phyloP scores from a whole-genome alignment of 2,329 filamentous ascomycete species.

The Pseudogymnoascus sp. region DNA sequence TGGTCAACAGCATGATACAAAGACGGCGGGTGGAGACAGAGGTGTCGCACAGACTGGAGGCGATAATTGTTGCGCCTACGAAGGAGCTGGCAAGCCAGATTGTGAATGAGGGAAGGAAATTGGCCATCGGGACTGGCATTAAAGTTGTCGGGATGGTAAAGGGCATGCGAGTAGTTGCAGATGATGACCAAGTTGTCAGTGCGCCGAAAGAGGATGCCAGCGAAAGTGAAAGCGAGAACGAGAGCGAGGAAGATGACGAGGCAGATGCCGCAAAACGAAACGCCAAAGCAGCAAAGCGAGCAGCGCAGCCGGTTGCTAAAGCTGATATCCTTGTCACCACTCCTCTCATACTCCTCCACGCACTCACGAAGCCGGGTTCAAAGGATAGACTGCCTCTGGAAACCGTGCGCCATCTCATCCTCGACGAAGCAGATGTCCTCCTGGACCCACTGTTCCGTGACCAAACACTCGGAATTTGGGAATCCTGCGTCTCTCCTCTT shows the following conservation, averaged over 20 bases:
- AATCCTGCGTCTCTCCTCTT: conserved; percentile 59
- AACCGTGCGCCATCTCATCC: conserved; percentile 62
- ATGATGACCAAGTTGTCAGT: conserved; percentile 23
- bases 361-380: conserved; percentile 44
- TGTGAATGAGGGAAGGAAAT: conserved; percentile 75
- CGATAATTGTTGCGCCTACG: conserved; percentile 68
- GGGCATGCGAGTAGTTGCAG: conserved; percentile 60
- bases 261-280: conserved; percentile 17
- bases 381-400: conserved; percentile 45
- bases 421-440: conserved; percentile 94
- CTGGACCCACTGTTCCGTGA: conserved; percentile 84
- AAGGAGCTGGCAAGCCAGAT: conserved; percentile 73
- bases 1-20: conserved; percentile 66
- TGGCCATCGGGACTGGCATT: conserved; percentile 67
- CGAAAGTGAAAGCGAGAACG: conserved; percentile 32
- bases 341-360: conserved; percentile 68
- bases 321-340: conserved; percentile 76
- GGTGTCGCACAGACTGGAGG: conserved; percentile 48
- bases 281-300: conserved; percentile 26
- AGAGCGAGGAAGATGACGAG: conserved; percentile 27
- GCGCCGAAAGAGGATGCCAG: conserved; percentile 23
- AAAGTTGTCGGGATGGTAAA: conserved; percentile 78
- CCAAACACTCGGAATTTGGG: conserved; percentile 80
- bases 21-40: conserved; percentile 33
- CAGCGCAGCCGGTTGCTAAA: conserved; percentile 49